These are phyloP conservation scores for Sclerotinia subarctica DNA, from an alignment of 2,329 filamentous ascomycete species.

Conservation along the genomic window DNA sequence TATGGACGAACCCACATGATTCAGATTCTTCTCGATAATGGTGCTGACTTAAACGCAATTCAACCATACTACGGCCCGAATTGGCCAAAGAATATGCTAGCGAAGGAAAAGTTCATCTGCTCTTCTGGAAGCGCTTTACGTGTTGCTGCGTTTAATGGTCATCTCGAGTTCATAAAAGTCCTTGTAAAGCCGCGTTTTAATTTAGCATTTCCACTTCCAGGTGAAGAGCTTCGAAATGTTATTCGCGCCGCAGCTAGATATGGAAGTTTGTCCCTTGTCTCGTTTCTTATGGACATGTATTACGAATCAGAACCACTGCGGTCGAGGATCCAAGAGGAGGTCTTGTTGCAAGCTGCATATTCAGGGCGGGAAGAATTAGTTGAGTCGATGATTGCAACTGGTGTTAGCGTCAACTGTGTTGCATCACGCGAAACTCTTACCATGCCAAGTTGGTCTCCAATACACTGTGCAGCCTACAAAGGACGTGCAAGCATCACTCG, in stretches of 20 bases:
- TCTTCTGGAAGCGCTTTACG: slow-evolving; percentile 2
- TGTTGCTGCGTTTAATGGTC: neutral
- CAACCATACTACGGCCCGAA: neutral
- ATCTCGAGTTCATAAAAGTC: neutral
- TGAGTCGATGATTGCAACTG: neutral
- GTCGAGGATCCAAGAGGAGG: neutral
- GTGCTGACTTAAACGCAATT: neutral
- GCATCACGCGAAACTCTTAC: neutral
- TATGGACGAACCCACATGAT: neutral
- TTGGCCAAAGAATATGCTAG: neutral
- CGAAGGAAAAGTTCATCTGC: neutral
- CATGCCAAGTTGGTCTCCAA: neutral
- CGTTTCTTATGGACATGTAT: neutral
- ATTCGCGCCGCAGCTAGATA: neutral
- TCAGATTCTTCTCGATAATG: neutral
- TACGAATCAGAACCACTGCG: neutral
- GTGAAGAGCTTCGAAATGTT: neutral
- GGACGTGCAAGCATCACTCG: neutral
- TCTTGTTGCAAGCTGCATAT: slow-evolving; percentile 1
- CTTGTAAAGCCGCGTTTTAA: neutral
- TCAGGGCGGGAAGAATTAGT: neutral
- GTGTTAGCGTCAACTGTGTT: neutral
- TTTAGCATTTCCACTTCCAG: neutral
- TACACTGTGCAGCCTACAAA: slow-evolving; percentile 3
- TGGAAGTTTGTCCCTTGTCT: neutral